A percentile compares a stretch with the other conserved stretches of the same genome.
These are phyloP conservation scores for Ploettnerulaceae sp. DNA, from an alignment of 2,329 filamentous ascomycete genomes.

Conservation along the genomic window DNA sequence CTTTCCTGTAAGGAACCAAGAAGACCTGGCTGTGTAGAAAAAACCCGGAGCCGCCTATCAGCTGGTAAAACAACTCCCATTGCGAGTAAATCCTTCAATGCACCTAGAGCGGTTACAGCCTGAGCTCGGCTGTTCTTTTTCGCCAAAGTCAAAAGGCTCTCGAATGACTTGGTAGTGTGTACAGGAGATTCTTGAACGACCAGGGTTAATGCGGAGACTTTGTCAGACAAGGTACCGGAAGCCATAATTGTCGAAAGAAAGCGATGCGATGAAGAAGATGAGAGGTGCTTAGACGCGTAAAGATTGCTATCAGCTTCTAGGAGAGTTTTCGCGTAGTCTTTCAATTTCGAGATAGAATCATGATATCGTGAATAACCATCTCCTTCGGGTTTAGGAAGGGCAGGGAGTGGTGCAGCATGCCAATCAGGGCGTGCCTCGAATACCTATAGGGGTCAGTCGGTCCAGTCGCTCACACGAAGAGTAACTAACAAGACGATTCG, in stretches of 20 bases:
- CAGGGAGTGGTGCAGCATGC: constrained; percentile 55
- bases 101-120: constrained; percentile 85
- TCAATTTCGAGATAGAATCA: constrained; percentile 52
- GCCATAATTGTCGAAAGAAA: constrained; percentile 97
- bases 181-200: constrained; percentile 94
- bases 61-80: constrained; percentile 80
- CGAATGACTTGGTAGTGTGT: constrained; percentile 85
- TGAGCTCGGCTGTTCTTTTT: constrained; percentile 91
- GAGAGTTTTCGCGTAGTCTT: constrained; percentile 67
- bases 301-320: constrained; percentile 72
- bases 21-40: constrained; percentile 74
- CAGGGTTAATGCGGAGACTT: constrained; percentile 90
- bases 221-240: constrained; percentile 93
- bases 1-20: constrained; percentile 63
- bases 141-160: constrained; percentile 76
- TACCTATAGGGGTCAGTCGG: constrained; percentile 39
- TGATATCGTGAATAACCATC: constrained; percentile 43
- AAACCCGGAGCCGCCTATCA: constrained; percentile 74
- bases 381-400: constrained; percentile 43
- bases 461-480: constrained; percentile 11
- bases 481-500: constrained; percentile 33
- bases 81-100: constrained; percentile 89
- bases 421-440: constrained; percentile 63
- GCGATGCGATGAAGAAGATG: constrained; percentile 82
- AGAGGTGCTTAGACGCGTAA: constrained; percentile 66